Conservation (phyloP, 805 yeast genomes). For the Komagataella pseudopastoris region DNA sequence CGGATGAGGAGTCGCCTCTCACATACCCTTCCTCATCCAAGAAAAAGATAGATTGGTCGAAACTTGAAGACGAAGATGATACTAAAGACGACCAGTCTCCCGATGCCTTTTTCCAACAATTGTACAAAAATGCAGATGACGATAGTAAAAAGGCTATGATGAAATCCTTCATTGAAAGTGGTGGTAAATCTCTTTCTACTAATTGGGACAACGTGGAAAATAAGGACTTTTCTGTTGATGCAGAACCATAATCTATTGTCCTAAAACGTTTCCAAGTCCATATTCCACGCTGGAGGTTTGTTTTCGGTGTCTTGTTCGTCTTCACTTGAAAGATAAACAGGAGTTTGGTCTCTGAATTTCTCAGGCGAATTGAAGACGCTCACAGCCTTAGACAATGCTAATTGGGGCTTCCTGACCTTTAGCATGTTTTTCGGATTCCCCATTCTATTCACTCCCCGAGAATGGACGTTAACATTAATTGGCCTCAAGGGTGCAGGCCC, state of each 20-base stretch:
- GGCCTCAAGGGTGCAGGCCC: background rate
- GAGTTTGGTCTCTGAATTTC: background rate
- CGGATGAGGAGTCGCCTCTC: conserved; percentile 5
- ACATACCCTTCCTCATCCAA: conserved; percentile 55
- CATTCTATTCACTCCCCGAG: background rate
- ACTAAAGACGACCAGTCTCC: conserved; percentile 33
- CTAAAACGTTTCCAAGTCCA: background rate
- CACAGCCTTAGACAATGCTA: background rate
- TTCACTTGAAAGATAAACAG: background rate
- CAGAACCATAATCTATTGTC: background rate
- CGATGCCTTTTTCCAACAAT: conserved; percentile 57
- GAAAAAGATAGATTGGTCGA: conserved; percentile 59
- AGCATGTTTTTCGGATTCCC: background rate
- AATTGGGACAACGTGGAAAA: conserved; percentile 79
- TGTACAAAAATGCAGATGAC: conserved; percentile 72
- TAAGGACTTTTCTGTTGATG: background rate
- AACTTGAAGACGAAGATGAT: conserved; percentile 30
- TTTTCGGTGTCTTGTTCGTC: background rate
- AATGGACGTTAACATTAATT: background rate
- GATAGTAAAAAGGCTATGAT: conserved; percentile 90
- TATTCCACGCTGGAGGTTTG: background rate
- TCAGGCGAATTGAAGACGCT: background rate
- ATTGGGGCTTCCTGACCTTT: background rate
- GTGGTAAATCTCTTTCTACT: conserved; percentile 88
- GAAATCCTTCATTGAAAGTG: conserved; percentile 88